Evolutionary conservation across 106 monocot species (phyloP), one percentile per base, ranked within the genome.

Genomic region (Dendrobium nobile): DNA sequence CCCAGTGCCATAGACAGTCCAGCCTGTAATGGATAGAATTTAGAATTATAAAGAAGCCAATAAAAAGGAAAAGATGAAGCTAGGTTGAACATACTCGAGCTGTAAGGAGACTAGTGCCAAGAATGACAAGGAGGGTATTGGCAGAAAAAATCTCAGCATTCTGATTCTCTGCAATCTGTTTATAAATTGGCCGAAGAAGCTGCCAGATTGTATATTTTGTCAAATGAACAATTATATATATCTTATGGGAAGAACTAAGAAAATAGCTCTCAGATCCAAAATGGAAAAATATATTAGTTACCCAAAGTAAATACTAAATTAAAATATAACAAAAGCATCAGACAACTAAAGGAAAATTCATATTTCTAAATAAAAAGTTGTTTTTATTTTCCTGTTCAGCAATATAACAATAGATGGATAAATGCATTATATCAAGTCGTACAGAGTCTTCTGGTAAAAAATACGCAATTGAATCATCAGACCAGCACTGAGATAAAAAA

Each of bases 111-210:
- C 97, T 97, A 54, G 97, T 97, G 82, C 94, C 97, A 73, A 97
- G 89, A 80, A 97, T 94, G 76, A 97, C 97, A 84, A 97, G 92
- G 47, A 97, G 94, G 18, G 97, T 97, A 81, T 94, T 94, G 77
- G 97, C 97, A 85, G 97, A 97, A 89, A 97, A 97, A 75, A 97
- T 97, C 82, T 97, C 97, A 44, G 97, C 94, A 84, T 97, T 97
- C 80, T 95, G 95, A 72, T 98, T 98, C 78, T 98, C 98, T 42
- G 98, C 98, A 82, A 98, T 98, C 90, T 95, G 95, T 82, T 84
- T 95, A 84, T 98, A 98, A 74, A 98, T 98, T 79, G 98, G 98
- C 42, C 98, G 89, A 78, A 98, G 92, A 31, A 98, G 80, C 98
- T 98, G 89, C 58, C 58, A 78, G 77, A 78, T 67, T 41, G 51